Evolutionary conservation across 78 protist genomes (phyloP).

Genomic region (Dictyostelium capitatum): DNA sequence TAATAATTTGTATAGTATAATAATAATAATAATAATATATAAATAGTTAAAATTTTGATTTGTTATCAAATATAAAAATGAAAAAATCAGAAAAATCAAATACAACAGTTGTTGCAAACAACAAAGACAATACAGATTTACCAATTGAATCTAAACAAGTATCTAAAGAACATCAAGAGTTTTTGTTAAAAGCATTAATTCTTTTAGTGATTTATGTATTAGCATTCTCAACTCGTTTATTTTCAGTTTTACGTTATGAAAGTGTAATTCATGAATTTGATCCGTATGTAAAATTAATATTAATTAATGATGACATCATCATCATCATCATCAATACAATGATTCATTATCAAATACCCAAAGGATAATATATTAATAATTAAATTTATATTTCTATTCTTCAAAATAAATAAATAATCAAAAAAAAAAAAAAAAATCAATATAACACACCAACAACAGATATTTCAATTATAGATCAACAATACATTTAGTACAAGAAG

Average conservation of each 20-base stretch:
- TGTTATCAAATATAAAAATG: background rate
- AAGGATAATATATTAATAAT: background rate
- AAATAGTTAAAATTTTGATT: background rate
- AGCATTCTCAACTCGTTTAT: constrained; percentile 96
- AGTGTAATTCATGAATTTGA: constrained; percentile 96
- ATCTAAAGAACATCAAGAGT: constrained; percentile 77
- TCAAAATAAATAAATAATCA: background rate
- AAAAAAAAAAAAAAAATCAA: background rate
- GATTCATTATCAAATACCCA: background rate
- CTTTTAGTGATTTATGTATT: constrained; percentile 81
- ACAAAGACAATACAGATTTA: background rate
- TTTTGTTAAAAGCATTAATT: constrained; percentile 67
- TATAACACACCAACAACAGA: too few relatives aligned
- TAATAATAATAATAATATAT: background rate
- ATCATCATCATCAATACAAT: background rate
- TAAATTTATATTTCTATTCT: background rate
- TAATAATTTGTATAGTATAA: background rate
- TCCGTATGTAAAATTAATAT: constrained; percentile 74
- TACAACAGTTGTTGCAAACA: background rate
- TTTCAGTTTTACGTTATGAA: constrained; percentile 97
- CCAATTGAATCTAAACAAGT: background rate
- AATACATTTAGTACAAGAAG: constrained; percentile 93
- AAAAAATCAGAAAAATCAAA: background rate
- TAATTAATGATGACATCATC: background rate
- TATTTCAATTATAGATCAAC: constrained; percentile 97